Base-by-base conservation (phyloP, 768 basidiomycete species). In the Hypsizygus marmoreus region DNA sequence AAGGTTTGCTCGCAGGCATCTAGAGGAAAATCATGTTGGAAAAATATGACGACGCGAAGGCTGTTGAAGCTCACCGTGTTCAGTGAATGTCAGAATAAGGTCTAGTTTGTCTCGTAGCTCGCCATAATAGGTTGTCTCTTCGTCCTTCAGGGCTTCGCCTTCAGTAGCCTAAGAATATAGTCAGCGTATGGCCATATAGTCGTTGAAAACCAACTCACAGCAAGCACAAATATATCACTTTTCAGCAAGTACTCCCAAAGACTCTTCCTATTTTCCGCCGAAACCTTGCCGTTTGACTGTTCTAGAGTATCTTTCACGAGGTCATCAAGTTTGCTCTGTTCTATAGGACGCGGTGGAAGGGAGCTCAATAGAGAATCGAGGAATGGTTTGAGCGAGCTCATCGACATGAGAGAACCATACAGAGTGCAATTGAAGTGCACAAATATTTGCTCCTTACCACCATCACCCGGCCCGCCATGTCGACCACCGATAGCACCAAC, bases 1-100 rank as follows among this genome's bases (percentile, higher is more conserved):
- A 91, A 84, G 2, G 76, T 76, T 30, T 76, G 73, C 51, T 93
- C 91, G 56, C 85, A 88, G n/a, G 82, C 86, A 57, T 90, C 89
- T 90, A 51, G 38, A 49, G 47, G 23, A 43, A 16, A 17, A 12
- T 4, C 11, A 10, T 33, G 6, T 28, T 19, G 33, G 12, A n/a
- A 32, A 44, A 16, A 13, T 16, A 35, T 9, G 20, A 49, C 16
- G 37, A 16, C 20, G 7, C 20, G 31, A 38, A 6, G 28, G 39
- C 25, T 23, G n/a, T 14, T n/a, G 7, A 34, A 44, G 66, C 80
- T 49, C 56, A 84, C 88, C 88, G 37, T 82, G 79, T 59, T 91
- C 88, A 17, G 86, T 86, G 67, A 91, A 86, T 24, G 81, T 79
- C 32, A 93, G 72, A 13, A 83, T 74, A 35, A 92, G 64, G 67